Base-by-base conservation (phyloP, 2,329 filamentous ascomycete species). In the Metarhizium album region DNA sequence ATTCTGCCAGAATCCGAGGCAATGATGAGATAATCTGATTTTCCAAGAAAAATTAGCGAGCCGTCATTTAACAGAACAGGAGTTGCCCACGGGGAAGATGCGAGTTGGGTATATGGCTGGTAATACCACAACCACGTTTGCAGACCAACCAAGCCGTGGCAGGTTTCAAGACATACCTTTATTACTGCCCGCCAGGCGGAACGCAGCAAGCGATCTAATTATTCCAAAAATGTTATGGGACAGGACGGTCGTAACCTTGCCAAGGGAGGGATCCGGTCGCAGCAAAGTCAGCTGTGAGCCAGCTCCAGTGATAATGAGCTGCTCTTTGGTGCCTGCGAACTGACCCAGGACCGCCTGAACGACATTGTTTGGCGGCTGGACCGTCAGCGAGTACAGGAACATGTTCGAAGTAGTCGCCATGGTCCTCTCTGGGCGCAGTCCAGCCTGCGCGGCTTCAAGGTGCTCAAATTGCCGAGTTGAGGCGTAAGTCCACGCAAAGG, bases 331-430 rank as follows among this genome's bases (percentile, higher is more conserved):
- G 59, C 91, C 90, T 54, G 89, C 84, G 70, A 97, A 97, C 72
- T 97, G 91, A 60, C 93, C 94, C 53, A 95, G 79, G 58, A 96
- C 86, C 57, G 93, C 90, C 71, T 95, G 86, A 47, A 86, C 90
- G 63, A 95, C 83, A 53, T 89, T 86, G 58, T 90, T 90, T 33
- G 93, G 88, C 60, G 88, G 86, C 71, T 96, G 90, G 64, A 99
- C 84, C 60, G 93, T 97, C 74, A 98, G 78, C 63, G 89, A 93
- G 74, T 98, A 98, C 74, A 98, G 84, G 69, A 96, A 96, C 89
- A 96, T 95, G 68, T 91, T 91, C 58, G 90, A 96, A 55, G 91
- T 96, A 67, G 90, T 95, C 74, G 93, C 91, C 93, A 97, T 97
- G 66, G 65, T 78, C 65, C 63, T 69, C 64, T 64, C 63, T 68